Base-by-base conservation (phyloP, 129 eudicot genomes). In the Mikania micrantha region DNA sequence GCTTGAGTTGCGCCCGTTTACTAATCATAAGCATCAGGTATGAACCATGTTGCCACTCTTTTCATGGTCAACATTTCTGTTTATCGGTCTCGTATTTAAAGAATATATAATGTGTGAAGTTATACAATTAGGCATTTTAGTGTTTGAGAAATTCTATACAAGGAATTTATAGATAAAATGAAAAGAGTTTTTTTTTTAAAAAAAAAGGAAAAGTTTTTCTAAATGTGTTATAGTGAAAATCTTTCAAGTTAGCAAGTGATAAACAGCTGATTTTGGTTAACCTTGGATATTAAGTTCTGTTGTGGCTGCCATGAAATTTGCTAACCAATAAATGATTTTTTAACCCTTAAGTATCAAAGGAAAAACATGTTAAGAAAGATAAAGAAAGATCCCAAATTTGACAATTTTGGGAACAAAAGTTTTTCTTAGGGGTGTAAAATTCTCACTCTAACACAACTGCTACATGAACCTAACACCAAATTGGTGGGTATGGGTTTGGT, bases 21-120 rank as follows among this genome's bases (percentile, higher is more conserved):
- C 98, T 15, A 84, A 86, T 76, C 73, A 85, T 67, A 92, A 88
- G 75, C 95, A 92, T 84, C 98, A 92, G 91, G 96, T 91, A 77
- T 24, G 58, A 27, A 31, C 36, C 64, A 72, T 48, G 47, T 60
- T 44, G 16, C 27, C 53, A 6, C 21, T 48, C 15, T 72, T 62
- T 62, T 35, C 39, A 34, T n/a, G 41, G 22, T 61, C 44, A 16
- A 19, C 15, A 48, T 16, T 9, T 61, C 28, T 22, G 32, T 48
- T 9, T 62, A 52, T n/a, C 61, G 25, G 22, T 52, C 62, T 27
- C 19, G 7, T 24, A 25, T 24, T 10, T 12, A 53, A 53, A 52
- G 20, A n/a, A n/a, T n/a, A n/a, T n/a, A n/a, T n/a, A n/a, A n/a
- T n/a, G n/a, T n/a, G n/a, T n/a, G n/a, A n/a, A n/a, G n/a, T n/a